phyloP scores from a whole-genome alignment of 176 grass and related monocot genomes.

The Paspalum notatum region DNA sequence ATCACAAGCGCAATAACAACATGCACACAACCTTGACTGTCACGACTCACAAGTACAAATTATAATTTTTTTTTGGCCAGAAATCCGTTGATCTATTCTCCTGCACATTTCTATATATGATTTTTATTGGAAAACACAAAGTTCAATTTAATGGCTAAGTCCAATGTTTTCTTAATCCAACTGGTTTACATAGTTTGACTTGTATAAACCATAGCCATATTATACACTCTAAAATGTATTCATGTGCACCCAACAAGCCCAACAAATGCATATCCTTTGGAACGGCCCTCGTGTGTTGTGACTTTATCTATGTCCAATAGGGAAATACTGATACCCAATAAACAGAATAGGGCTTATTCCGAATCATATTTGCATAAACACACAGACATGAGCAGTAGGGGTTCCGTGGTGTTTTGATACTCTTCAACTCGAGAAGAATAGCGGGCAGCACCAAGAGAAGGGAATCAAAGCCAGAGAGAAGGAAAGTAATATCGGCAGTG shows the following conservation, averaged over 20 bases:
- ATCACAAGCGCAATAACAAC: too few relatives aligned
- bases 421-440: too few relatives aligned
- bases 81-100: background rate
- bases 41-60: too few relatives aligned
- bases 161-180: background rate
- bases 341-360: background rate
- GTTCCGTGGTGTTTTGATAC: too few relatives aligned
- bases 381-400: too few relatives aligned
- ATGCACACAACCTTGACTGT: too few relatives aligned
- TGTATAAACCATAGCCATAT: background rate
- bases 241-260: background rate
- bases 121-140: background rate
- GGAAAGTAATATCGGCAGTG: background rate
- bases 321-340: background rate
- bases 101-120: background rate
- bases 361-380: background rate
- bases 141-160: background rate
- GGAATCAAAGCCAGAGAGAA: background rate
- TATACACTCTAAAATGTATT: background rate
- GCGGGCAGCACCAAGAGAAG: too few relatives aligned
- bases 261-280: background rate
- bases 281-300: background rate
- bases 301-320: background rate
- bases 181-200: too few relatives aligned
- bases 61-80: background rate